phyloP scores from a whole-genome alignment of 2,329 filamentous ascomycete species.

The Penicillium hordei region DNA sequence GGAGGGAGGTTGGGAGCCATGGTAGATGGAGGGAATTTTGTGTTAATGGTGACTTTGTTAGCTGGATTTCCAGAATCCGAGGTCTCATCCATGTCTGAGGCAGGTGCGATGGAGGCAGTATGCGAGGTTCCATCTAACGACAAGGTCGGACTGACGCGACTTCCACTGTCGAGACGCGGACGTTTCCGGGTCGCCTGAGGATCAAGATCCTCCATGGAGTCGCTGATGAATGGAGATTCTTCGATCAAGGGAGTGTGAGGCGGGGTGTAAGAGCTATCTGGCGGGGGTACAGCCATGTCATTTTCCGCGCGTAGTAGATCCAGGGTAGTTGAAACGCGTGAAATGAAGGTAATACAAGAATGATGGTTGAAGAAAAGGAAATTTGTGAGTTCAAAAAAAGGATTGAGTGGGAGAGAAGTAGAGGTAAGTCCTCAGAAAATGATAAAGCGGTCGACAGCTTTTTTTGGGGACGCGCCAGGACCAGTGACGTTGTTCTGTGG shows the following conservation, averaged over 20 bases:
- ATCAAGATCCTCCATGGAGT: constrained; percentile 44
- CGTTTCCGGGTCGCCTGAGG: constrained; percentile 46
- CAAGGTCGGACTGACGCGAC: constrained; percentile 36
- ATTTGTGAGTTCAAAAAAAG: neutral
- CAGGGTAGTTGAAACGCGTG: constrained; percentile 5
- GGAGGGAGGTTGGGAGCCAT: constrained; percentile 19
- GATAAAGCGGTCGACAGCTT: constrained; percentile 21
- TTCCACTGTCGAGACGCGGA: constrained; percentile 49
- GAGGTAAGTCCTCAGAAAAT: neutral
- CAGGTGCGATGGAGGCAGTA: constrained; percentile 28
- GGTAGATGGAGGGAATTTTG: constrained; percentile 38
- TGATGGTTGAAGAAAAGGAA: constrained; percentile 1
- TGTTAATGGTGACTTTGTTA: constrained; percentile 51
- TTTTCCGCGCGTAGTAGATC: constrained; percentile 30
- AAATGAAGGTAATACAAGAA: constrained; percentile 6
- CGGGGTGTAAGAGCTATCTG: constrained; percentile 47
- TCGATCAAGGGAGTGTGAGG: constrained; percentile 36
- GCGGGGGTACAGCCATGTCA: constrained; percentile 49
- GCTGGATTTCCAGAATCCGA: constrained; percentile 37
- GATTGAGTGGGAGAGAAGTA: constrained; percentile 3
- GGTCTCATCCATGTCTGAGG: constrained; percentile 30
- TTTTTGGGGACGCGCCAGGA: constrained; percentile 22
- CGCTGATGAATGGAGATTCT: constrained; percentile 24
- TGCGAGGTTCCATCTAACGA: constrained; percentile 30
- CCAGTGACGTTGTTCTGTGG: constrained; percentile 25